phyloP scores from a whole-genome alignment of 2,329 filamentous ascomycete species.

The Onygenales sp. region DNA sequence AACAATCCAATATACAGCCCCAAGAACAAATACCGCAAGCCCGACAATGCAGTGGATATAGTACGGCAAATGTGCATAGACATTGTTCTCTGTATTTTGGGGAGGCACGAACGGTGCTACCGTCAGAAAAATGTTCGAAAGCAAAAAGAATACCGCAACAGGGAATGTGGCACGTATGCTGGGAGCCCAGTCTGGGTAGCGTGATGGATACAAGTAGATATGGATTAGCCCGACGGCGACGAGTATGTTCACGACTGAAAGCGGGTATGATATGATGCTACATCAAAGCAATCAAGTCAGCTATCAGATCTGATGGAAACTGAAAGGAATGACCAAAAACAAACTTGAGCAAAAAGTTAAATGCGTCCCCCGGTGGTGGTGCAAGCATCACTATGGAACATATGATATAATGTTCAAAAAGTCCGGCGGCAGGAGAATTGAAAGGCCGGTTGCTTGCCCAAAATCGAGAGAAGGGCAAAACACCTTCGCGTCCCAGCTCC shows the following conservation, averaged over 20 bases:
- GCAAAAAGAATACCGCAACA: slow-evolving; percentile 43
- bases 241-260: slow-evolving; percentile 42
- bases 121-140: slow-evolving; percentile 44
- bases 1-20: slow-evolving; percentile 42
- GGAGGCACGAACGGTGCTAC: slow-evolving; percentile 45
- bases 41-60: slow-evolving; percentile 46
- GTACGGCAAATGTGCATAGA: slow-evolving; percentile 45
- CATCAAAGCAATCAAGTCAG: not conserved
- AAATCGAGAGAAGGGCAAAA: slow-evolving; percentile 56
- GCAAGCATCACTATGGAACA: slow-evolving; percentile 57
- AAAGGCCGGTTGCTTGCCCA: slow-evolving; percentile 63
- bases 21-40: slow-evolving; percentile 39
- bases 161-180: slow-evolving; percentile 42
- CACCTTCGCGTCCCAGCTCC: slow-evolving; percentile 60
- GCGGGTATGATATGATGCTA: slow-evolving; percentile 30
- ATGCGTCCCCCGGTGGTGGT: slow-evolving; percentile 57
- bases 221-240: slow-evolving; percentile 41
- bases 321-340: slow-evolving; percentile 6
- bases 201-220: slow-evolving; percentile 33
- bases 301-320: not conserved
- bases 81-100: slow-evolving; percentile 33
- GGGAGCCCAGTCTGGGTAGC: slow-evolving; percentile 38
- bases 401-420: slow-evolving; percentile 56
- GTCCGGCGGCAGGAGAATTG: slow-evolving; percentile 49
- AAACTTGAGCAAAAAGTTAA: slow-evolving; percentile 49